Base-by-base conservation (phyloP, 345 rosid species). In the Garcia nutans region DNA sequence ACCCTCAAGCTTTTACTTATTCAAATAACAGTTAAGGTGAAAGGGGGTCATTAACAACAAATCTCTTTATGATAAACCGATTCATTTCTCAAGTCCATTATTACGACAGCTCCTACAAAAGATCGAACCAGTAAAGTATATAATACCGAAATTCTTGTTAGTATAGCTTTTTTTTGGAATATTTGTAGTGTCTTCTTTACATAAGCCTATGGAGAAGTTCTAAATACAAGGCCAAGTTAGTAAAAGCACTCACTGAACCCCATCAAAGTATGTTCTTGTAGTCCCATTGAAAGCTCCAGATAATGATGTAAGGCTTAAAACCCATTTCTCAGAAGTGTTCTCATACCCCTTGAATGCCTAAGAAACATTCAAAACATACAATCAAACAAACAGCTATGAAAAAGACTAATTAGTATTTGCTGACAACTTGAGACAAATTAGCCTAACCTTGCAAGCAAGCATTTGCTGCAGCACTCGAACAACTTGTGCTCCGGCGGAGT, bases 401-500 rank as follows among this genome's bases (percentile, higher is more conserved):
- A 24, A 6, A 19, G 72, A 70, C 31, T 55, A 33, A 63, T 45
- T 33, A 59, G 3, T 45, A 11, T 57, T 1, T 52, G 23, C 23
- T 9, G 62, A 69, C 23, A 61, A 57, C 11, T 68, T 72, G 2
- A 64, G 1, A 61, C 52, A n/a, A 77, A 72, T 54, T 23, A 71
- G 20, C 73, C 85, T 26, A 78, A 92, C 98, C 94, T 96, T 92
- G 55, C 93, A 93, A 17, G 96, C 93, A 6, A 96, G 97, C 98
- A 96, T 93, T 90, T 96, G 97, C 84, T 96, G 99, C 96, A 96
- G 74, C 52, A 93, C 91, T 58, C 99, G 98, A 82, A 93, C 92
- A 26, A 96, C 99, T 86, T 93, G 99, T 33, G 97, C 99, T 71
- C 99, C 99, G 3, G 98, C 98, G 0, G 99, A 96, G 79, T 96